Evolutionary conservation across 345 rosid genomes (phyloP).

Genomic region (Linum tenue): DNA sequence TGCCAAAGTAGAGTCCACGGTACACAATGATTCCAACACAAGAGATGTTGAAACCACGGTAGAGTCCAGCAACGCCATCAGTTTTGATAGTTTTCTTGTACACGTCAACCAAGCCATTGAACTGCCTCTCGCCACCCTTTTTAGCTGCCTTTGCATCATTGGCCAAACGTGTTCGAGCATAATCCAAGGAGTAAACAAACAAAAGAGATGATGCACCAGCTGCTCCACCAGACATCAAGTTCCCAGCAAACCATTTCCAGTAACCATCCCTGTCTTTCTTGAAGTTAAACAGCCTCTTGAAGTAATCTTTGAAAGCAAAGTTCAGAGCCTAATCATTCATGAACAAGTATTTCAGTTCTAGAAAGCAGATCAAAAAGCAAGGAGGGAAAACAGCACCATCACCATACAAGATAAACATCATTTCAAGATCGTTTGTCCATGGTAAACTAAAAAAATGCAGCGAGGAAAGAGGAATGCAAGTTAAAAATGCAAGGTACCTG

Average conservation of each 20-base stretch:
- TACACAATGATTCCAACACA: not conserved
- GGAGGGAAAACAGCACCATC: too few species aligned
- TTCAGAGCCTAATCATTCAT: conserved; percentile 14
- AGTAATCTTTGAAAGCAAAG: conserved; percentile 29
- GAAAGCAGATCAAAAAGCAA: too few species aligned
- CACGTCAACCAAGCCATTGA: not conserved
- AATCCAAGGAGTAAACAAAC: conserved; percentile 26
- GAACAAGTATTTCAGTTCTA: not conserved
- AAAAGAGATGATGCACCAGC: conserved; percentile 29
- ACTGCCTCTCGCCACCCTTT: conserved; percentile 2
- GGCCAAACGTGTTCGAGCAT: conserved; percentile 22
- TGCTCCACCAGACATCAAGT: conserved; percentile 25
- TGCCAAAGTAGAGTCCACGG: conserved; percentile 3
- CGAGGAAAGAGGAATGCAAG: not conserved
- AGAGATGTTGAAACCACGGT: conserved; percentile 4
- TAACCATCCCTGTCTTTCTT: conserved; percentile 26
- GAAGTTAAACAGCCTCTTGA: conserved; percentile 27
- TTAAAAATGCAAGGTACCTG: conserved; percentile 13
- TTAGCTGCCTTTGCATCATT: conserved; percentile 7
- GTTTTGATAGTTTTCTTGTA: not conserved
- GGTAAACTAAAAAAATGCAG: not conserved
- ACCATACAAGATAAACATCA: too few species aligned
- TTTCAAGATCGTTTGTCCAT: too few species aligned
- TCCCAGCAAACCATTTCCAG: conserved; percentile 28
- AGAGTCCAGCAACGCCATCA: conserved; percentile 1